Percentiles rank a stretch among this genome's conserved stretches.
Conservation (phyloP, 345 rosid genomes). For the Cardamine chenopodiifolia region DNA sequence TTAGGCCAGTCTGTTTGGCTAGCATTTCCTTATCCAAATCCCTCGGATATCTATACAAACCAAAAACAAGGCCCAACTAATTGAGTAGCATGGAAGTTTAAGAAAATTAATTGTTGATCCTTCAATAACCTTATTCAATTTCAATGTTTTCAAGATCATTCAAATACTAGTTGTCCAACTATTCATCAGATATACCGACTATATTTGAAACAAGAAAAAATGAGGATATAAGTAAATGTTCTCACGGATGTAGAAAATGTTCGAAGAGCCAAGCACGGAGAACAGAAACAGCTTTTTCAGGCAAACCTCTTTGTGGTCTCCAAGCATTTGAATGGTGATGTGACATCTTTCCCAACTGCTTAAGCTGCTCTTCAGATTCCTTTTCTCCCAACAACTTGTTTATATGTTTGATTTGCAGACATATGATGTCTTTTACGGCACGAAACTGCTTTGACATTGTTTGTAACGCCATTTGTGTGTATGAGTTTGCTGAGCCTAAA, state of each 20-base stretch:
- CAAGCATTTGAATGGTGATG: slow-evolving; percentile 68
- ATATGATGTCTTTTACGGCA: slow-evolving; percentile 66
- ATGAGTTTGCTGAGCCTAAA: slow-evolving; percentile 61
- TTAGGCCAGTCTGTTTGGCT: slow-evolving; percentile 83
- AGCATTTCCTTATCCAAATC: slow-evolving; percentile 80
- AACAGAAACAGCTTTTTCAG: slow-evolving; percentile 70
- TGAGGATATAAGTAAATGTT: not conserved
- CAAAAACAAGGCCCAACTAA: slow-evolving; percentile 6
- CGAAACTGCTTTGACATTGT: slow-evolving; percentile 78
- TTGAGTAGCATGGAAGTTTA: not conserved
- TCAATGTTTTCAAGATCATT: not conserved
- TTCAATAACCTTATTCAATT: not conserved
- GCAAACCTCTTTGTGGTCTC: slow-evolving; percentile 87
- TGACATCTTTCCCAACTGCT: slow-evolving; percentile 33
- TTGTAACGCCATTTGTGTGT: slow-evolving; percentile 65
- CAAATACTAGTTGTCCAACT: not conserved
- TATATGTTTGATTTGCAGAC: slow-evolving; percentile 56
- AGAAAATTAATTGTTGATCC: not conserved
- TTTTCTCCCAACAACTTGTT: slow-evolving; percentile 66
- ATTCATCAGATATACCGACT: not conserved
- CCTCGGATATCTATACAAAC: slow-evolving; percentile 67
- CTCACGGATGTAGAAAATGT: slow-evolving; percentile 90
- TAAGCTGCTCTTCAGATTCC: slow-evolving; percentile 51
- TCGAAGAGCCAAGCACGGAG: slow-evolving; percentile 90
- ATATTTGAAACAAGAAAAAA: not conserved